Base-by-base conservation (phyloP, 495 filamentous ascomycete species). In the Neurospora sp. region DNA sequence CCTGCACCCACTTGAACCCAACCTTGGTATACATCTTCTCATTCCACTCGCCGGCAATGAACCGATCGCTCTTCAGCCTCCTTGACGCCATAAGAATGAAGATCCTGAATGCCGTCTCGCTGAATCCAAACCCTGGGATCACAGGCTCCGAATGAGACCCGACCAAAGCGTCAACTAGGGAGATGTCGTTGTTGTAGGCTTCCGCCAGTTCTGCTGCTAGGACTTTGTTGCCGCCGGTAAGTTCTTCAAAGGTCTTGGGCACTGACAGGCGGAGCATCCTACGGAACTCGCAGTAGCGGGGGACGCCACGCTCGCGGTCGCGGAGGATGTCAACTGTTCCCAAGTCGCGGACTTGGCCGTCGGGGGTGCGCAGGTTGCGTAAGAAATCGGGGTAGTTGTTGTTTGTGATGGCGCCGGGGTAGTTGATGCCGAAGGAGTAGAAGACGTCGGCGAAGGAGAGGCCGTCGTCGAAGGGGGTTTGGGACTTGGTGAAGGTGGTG, bases 371-470 rank as follows among this genome's bases (percentile, higher is more conserved):
- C 1, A 84, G 76, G 42, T 80, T 73, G 68, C 81, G 79, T 2
- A 84, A 73, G 75, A 84, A 85, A 72, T 76, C 37, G 39, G 83
- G 81, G 18, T 73, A 76, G 78, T 85, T 85, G 74, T 81, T 74
- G 70, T 77, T 76, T 9, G 82, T 84, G 48, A 85, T 82, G 37
- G 83, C 82, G 71, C 83, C 83, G 4, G 83, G 83, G 75, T 83
- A 79, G 75, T 82, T 82, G 77, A 84, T 81, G 69, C 83, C 83
- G 73, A 85, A 85, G 69, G 79, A 81, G 79, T 83, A 85, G 70
- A 85, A 81, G 27, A 78, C 75, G 71, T 85, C 83, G 35, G 74
- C 80, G 74, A 84, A 80, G n/a, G 74, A 66, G 27, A 82, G 61
- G 14, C 71, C 74, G 41, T 72, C 3, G 44, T 77, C 76, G 12